A percentile compares a stretch with the other conserved stretches of the same genome.
phyloP scores from a whole-genome alignment of 2,329 filamentous ascomycete genomes.

The Periconia sp. region DNA sequence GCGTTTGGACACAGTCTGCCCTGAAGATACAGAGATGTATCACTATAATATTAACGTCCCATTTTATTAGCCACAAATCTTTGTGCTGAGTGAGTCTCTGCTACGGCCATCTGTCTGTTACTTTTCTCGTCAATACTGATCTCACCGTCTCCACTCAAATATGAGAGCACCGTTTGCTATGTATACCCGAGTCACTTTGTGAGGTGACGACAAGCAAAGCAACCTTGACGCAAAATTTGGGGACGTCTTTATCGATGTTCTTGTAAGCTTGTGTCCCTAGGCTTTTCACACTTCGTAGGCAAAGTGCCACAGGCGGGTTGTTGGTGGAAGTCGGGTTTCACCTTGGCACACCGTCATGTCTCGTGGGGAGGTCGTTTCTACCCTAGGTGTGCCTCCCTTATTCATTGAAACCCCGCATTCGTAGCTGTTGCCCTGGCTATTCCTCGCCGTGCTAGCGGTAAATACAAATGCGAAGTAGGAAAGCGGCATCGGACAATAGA shows the following conservation, averaged over 20 bases:
- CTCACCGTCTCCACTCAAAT: not conserved
- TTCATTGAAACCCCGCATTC: not conserved
- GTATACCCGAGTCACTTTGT: not conserved
- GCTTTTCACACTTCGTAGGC: not conserved
- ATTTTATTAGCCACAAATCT: not conserved
- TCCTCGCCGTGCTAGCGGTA: not conserved
- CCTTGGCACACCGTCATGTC: not conserved
- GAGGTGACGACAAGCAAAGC: no score
- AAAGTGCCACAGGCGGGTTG: not conserved
- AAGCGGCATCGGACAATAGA: not conserved
- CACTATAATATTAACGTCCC: not conserved
- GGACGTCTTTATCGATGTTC: no score
- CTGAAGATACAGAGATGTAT: not conserved
- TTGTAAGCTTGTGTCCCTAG: not conserved
- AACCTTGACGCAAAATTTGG: no score
- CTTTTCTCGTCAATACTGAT: not conserved
- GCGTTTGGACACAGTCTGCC: conserved; percentile 4
- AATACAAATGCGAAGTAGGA: not conserved
- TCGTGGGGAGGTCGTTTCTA: not conserved
- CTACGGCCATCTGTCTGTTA: not conserved
- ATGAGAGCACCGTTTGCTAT: not conserved
- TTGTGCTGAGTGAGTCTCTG: not conserved
- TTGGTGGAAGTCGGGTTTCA: not conserved
- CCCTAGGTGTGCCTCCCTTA: not conserved
- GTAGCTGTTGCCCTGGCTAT: not conserved